Conservation (phyloP, 176 grass and related monocot genomes). For the Cenchrus fungigraminus region DNA sequence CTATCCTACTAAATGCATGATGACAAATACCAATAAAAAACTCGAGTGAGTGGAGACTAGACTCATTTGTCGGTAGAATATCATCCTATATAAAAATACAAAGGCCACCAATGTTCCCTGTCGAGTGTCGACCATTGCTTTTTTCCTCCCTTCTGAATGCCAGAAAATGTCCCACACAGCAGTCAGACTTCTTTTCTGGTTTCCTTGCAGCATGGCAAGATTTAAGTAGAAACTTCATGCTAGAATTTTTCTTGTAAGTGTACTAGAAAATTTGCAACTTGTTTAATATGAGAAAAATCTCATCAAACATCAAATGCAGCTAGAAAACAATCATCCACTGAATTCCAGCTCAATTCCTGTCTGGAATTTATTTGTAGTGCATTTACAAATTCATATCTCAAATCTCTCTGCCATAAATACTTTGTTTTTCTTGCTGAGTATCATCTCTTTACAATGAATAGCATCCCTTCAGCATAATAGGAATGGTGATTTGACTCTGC, state of each 20-base stretch:
- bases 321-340: constrained; percentile 23
- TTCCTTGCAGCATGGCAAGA: background rate
- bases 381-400: constrained; percentile 43
- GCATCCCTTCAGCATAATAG: constrained; percentile 25
- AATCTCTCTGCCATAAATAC: constrained; percentile 24
- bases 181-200: background rate
- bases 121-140: background rate
- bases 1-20: background rate
- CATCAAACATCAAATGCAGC: background rate
- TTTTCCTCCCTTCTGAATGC: background rate
- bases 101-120: background rate
- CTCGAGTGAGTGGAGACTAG: background rate
- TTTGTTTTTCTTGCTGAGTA: constrained; percentile 28
- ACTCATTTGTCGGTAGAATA: constrained; percentile 3
- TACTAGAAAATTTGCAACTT: background rate
- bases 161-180: background rate
- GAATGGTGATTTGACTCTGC: background rate
- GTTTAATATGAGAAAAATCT: constrained; percentile 21
- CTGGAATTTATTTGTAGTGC: constrained; percentile 32
- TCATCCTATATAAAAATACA: background rate
- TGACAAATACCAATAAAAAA: background rate
- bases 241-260: constrained; percentile 11
- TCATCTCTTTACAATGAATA: constrained; percentile 36
- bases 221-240: background rate
- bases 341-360: constrained; percentile 18